These are phyloP conservation scores for Ophiocordyceps camponoti-floridani DNA, from an alignment of 2,329 filamentous ascomycete genomes.

Conservation along the genomic window DNA sequence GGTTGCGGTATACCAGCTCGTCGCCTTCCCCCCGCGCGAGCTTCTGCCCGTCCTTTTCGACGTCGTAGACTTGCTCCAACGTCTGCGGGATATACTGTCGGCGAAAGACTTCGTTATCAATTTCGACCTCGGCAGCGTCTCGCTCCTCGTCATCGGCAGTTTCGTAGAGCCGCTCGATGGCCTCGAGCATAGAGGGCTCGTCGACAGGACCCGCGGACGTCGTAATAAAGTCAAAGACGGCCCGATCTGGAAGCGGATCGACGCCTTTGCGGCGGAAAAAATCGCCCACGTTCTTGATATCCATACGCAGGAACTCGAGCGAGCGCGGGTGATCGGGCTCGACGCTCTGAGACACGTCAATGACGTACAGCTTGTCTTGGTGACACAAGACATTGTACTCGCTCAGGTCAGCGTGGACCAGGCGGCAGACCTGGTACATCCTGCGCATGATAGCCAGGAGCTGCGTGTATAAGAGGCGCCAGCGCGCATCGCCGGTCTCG, in stretches of 20 bases:
- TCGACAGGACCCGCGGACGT: constrained; percentile 39
- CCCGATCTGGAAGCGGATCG: constrained; percentile 58
- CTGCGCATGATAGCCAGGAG: constrained; percentile 76
- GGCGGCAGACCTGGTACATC: constrained; percentile 78
- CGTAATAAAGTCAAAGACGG: constrained; percentile 74
- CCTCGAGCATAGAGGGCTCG: constrained; percentile 39
- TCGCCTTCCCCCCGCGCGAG: constrained; percentile 55
- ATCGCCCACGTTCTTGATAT: constrained; percentile 90
- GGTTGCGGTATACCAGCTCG: constrained; percentile 68
- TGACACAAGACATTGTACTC: constrained; percentile 97
- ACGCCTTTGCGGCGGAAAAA: constrained; percentile 83
- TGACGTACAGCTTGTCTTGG: constrained; percentile 68
- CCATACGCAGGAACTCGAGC: constrained; percentile 89
- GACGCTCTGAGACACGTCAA: constrained; percentile 94
- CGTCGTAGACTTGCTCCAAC: constrained; percentile 87
- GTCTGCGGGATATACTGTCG: constrained; percentile 95
- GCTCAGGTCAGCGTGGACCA: constrained; percentile 91
- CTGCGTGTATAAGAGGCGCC: constrained; percentile 65
- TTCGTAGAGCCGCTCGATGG: constrained; percentile 50
- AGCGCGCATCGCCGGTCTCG: constrained; percentile 51
- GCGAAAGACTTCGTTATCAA: constrained; percentile 83
- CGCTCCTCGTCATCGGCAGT: constrained; percentile 30
- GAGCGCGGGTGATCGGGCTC: constrained; percentile 91
- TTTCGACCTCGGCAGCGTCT: constrained; percentile 41
- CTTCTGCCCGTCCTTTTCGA: constrained; percentile 74